These are phyloP conservation scores for Euphorbia pulcherrima DNA, from an alignment of 345 rosid genomes.

Conservation along the genomic window DNA sequence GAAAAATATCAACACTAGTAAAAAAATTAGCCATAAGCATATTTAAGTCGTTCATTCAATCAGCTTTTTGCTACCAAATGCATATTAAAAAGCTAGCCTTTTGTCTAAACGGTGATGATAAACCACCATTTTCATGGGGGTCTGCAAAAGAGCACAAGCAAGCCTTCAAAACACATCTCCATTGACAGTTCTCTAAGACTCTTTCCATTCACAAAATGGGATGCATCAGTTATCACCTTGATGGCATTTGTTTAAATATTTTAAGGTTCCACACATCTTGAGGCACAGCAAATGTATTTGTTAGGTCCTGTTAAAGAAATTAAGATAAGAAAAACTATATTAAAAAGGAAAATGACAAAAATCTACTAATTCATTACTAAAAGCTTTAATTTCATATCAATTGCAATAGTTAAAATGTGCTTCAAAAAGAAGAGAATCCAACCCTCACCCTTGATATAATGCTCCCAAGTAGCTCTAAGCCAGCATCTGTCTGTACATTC, in stretches of 20 bases:
- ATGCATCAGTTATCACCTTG: conserved; percentile 47
- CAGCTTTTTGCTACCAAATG: not conserved
- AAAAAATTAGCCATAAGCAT: not conserved
- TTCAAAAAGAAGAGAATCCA: conserved; percentile 2
- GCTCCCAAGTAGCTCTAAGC: conserved; percentile 67
- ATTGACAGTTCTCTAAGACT: not conserved
- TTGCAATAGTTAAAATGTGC: not conserved
- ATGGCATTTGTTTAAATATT: conserved; percentile 59
- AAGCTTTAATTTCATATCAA: not conserved
- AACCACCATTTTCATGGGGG: not conserved
- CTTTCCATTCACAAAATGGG: not conserved
- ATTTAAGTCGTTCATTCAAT: not conserved
- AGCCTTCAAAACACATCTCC: not conserved
- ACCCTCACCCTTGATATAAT: conserved; percentile 60
- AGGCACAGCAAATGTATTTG: conserved; percentile 50
- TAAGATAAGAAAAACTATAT: conserved; percentile 3
- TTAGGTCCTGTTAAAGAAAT: conserved; percentile 47
- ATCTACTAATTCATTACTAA: conserved; percentile 1
- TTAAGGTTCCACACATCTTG: conserved; percentile 88
- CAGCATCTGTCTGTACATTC: conserved; percentile 72
- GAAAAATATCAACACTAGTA: not conserved
- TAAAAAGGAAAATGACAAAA: not conserved
- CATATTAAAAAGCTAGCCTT: not conserved
- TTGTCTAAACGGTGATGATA: not conserved
- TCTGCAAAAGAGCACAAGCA: not conserved